Evolutionary conservation across 2,329 filamentous ascomycete species (phyloP).

Genomic region (Teratosphaeria gauchensis): DNA sequence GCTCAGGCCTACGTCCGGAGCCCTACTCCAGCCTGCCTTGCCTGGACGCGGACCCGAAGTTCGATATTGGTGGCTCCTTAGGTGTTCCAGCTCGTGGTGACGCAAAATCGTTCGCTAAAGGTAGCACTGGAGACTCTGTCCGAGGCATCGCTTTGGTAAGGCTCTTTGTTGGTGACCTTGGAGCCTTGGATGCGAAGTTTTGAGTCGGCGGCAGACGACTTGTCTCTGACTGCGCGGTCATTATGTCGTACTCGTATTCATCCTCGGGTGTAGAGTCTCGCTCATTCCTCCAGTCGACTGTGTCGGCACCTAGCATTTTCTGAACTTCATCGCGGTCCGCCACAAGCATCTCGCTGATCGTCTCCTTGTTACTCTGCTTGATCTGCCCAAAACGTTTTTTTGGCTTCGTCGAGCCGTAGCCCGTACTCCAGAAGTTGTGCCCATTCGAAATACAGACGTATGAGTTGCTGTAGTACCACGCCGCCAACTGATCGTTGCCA

Average conservation of each 20-base stretch:
- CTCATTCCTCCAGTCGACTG: constrained; percentile 26
- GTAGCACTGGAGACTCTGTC: not conserved
- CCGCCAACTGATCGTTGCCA: constrained; percentile 60
- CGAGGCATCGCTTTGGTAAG: not conserved
- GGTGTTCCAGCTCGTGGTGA: not conserved
- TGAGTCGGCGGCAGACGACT: not conserved
- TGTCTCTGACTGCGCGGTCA: not conserved
- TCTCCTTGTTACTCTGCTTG: constrained; percentile 34
- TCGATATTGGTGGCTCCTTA: not conserved
- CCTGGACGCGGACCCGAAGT: not conserved
- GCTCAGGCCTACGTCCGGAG: not conserved
- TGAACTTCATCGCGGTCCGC: constrained; percentile 43
- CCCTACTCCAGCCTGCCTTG: not conserved
- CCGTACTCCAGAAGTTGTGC: constrained; percentile 62
- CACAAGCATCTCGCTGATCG: constrained; percentile 48
- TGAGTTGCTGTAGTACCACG: constrained; percentile 79
- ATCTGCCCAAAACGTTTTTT: constrained; percentile 50
- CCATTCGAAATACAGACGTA: constrained; percentile 65
- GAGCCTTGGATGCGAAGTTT: not conserved
- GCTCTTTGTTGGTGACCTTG: not conserved
- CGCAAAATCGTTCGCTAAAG: not conserved
- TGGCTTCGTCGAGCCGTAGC: constrained; percentile 46
- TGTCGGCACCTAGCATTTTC: constrained; percentile 34
- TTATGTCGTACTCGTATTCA: not conserved
- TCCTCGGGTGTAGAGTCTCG: not conserved